Conservation (phyloP, 2,329 filamentous ascomycete species). For the Fusarium buharicum region DNA sequence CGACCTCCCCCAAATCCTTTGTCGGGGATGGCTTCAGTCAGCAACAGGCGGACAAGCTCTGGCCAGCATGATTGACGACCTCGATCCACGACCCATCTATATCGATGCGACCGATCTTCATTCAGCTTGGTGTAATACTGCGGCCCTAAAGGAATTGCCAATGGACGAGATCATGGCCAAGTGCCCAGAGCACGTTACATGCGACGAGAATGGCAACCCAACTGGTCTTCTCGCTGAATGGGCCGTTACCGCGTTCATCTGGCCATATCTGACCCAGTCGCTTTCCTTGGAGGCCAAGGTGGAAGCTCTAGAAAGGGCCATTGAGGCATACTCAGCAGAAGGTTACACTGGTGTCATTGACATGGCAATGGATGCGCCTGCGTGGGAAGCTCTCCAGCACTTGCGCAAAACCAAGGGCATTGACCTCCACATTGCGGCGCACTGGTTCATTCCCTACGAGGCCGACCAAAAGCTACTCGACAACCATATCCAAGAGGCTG, state of each 20-base stretch:
- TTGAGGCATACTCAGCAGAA: conserved; percentile 57
- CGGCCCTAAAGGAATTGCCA: conserved; percentile 58
- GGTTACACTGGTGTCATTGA: conserved; percentile 63
- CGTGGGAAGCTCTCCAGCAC: conserved; percentile 56
- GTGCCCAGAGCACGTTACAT: conserved; percentile 57
- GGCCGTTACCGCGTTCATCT: conserved; percentile 57
- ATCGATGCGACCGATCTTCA: conserved; percentile 63
- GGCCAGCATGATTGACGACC: conserved; percentile 55
- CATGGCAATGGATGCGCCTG: conserved; percentile 64
- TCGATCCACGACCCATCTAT: conserved; percentile 61
- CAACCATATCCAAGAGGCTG: conserved; percentile 57
- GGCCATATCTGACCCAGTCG: conserved; percentile 58
- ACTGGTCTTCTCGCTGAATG: conserved; percentile 59
- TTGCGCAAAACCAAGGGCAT: conserved; percentile 48
- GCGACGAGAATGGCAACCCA: conserved; percentile 56
- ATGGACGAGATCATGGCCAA: conserved; percentile 55
- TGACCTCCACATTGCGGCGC: conserved; percentile 58
- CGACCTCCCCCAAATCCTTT: conserved; percentile 56
- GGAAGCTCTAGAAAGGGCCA: conserved; percentile 54
- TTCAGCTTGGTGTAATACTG: conserved; percentile 61
- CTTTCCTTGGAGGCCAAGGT: conserved; percentile 55
- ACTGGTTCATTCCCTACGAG: conserved; percentile 56
- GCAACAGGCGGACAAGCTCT: conserved; percentile 51
- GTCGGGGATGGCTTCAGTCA: conserved; percentile 61
- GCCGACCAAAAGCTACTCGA: conserved; percentile 49